A percentile compares a stretch with the other conserved stretches of the same genome.
Conservation (phyloP, 2,329 filamentous ascomycete species). For the Calycina marina region DNA sequence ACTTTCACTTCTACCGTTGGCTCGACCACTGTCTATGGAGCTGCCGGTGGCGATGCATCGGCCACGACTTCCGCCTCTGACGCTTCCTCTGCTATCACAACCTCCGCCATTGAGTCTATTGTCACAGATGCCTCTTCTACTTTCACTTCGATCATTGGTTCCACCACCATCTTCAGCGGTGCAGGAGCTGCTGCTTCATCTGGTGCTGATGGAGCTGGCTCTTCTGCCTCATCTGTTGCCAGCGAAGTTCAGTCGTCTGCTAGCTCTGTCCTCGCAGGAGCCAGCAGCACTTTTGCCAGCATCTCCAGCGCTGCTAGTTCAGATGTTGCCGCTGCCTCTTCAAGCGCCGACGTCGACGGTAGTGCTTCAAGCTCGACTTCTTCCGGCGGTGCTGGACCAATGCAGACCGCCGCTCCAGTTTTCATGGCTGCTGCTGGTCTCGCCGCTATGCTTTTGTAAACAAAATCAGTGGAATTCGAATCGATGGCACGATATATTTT, state of each 20-base stretch:
- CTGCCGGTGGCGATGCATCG: slow-evolving; percentile 4
- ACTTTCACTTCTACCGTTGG: slow-evolving; percentile 15
- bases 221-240: slow-evolving; percentile 3
- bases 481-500: too few relatives aligned
- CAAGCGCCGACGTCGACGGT: neutral
- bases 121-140: slow-evolving; percentile 13
- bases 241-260: slow-evolving; percentile 5
- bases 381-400: slow-evolving; percentile 10
- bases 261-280: slow-evolving; percentile 2
- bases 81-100: slow-evolving; percentile 13
- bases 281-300: slow-evolving; percentile 1
- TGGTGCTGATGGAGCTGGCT: slow-evolving; percentile 5
- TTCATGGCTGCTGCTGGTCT: slow-evolving; percentile 19
- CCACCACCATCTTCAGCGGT: slow-evolving; percentile 14
- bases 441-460: slow-evolving; percentile 21
- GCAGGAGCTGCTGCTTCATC: slow-evolving; percentile 5
- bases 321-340: too few relatives aligned
- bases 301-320: slow-evolving; percentile 6
- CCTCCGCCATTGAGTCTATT: slow-evolving; percentile 12
- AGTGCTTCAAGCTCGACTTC: slow-evolving; percentile 9
- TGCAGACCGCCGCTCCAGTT: slow-evolving; percentile 17
- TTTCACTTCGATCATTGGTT: slow-evolving; percentile 14
- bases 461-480: too few relatives aligned
- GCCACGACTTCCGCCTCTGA: slow-evolving; percentile 2
- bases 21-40: slow-evolving; percentile 15